These are phyloP conservation scores for Pyricularia pennisetigena DNA, from an alignment of 2,329 filamentous ascomycete genomes.

Conservation along the genomic window DNA sequence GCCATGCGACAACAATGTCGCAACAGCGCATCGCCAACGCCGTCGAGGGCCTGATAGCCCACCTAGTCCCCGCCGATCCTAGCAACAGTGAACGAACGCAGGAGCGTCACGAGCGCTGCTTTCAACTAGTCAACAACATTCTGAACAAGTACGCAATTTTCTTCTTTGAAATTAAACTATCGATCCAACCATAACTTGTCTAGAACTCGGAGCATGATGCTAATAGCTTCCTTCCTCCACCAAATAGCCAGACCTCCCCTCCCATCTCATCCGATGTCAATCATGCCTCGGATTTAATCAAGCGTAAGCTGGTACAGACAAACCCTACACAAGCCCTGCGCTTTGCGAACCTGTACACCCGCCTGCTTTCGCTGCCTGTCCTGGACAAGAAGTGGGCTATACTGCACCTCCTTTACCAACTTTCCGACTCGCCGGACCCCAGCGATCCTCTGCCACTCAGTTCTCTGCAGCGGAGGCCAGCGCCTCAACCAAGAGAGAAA, in stretches of 20 bases:
- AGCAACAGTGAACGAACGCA: slow-evolving; percentile 57
- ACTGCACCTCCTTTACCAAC: slow-evolving; percentile 77
- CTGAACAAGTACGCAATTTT: slow-evolving; percentile 35
- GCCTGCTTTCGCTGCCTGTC: slow-evolving; percentile 82
- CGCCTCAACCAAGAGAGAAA: slow-evolving; percentile 7
- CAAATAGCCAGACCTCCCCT: slow-evolving; percentile 26
- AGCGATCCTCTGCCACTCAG: slow-evolving; percentile 38
- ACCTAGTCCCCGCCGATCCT: slow-evolving; percentile 57
- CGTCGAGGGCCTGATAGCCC: slow-evolving; percentile 68
- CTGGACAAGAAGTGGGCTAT: slow-evolving; percentile 96
- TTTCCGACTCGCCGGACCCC: slow-evolving; percentile 59
- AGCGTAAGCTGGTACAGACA: slow-evolving; percentile 72
- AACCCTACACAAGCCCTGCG: slow-evolving; percentile 70
- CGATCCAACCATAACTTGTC: background rate
- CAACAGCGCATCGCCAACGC: slow-evolving; percentile 66
- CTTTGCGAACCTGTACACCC: slow-evolving; percentile 85
- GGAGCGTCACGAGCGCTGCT: slow-evolving; percentile 55
- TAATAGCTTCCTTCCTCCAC: background rate
- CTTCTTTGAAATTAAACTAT: background rate
- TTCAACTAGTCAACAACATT: slow-evolving; percentile 39
- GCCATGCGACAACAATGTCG: slow-evolving; percentile 30
- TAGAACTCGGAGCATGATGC: background rate
- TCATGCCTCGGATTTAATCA: slow-evolving; percentile 88
- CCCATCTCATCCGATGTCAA: slow-evolving; percentile 65
- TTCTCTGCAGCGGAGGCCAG: slow-evolving; percentile 14